Percentiles rank a stretch among this genome's conserved stretches.
Conservation (phyloP, 768 basidiomycete genomes). For the Hypsizygus marmoreus region DNA sequence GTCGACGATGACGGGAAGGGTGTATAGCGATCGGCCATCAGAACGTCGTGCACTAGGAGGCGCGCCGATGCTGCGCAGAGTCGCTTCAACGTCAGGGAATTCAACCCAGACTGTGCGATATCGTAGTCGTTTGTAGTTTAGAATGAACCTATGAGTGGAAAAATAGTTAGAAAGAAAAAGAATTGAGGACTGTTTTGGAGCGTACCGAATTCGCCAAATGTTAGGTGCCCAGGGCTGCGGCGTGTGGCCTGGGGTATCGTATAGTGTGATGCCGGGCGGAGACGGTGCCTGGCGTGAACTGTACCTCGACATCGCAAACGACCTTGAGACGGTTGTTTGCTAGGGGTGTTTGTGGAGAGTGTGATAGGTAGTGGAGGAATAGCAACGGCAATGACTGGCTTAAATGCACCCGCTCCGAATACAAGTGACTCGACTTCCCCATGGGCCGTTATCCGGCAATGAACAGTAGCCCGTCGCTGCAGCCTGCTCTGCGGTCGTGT, state of each 20-base stretch:
- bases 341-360: neutral
- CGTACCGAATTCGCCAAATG: slow-evolving; percentile 70
- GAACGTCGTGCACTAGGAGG: slow-evolving; percentile 53
- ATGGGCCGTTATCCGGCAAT: too few species aligned
- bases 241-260: slow-evolving; percentile 62
- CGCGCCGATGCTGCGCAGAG: slow-evolving; percentile 58
- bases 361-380: neutral
- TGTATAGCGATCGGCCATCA: slow-evolving; percentile 65
- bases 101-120: slow-evolving; percentile 75
- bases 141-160: slow-evolving; percentile 50
- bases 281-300: slow-evolving; percentile 18
- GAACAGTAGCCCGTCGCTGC: neutral
- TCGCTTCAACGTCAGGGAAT: slow-evolving; percentile 66
- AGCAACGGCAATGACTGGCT: neutral
- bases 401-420: too few species aligned
- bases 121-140: slow-evolving; percentile 76
- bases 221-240: slow-evolving; percentile 79
- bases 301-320: slow-evolving; percentile 18
- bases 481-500: neutral
- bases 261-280: slow-evolving; percentile 59
- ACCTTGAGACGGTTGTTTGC: too few species aligned
- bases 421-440: too few species aligned
- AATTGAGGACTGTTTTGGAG: neutral
- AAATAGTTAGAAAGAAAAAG: neutral
- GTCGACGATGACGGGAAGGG: slow-evolving; percentile 71